Conservation (phyloP, 805 yeast genomes). For the Wickerhamiella alocasiicola region DNA sequence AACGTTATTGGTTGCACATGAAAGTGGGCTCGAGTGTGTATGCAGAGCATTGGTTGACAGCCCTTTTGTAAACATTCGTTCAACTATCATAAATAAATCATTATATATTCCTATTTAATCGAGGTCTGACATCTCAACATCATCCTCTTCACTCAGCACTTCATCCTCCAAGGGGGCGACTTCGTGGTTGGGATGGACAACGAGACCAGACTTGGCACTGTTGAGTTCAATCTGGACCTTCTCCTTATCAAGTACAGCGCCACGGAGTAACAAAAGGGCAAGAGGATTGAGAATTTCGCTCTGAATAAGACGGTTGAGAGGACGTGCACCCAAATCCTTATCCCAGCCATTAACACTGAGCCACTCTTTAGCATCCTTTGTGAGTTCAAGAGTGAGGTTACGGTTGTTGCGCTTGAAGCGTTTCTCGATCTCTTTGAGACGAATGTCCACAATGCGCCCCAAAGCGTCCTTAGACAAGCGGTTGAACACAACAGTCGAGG, state of each 20-base stretch:
- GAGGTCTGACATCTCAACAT: slow-evolving; percentile 23
- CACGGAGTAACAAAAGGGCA: slow-evolving; percentile 79
- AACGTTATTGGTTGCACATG: too few species aligned
- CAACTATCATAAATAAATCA: too few species aligned
- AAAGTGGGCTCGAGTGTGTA: too few species aligned
- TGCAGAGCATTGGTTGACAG: too few species aligned
- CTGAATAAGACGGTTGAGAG: slow-evolving; percentile 79
- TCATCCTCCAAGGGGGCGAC: slow-evolving; percentile 39
- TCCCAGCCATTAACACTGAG: slow-evolving; percentile 81
- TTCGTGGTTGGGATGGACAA: slow-evolving; percentile 79
- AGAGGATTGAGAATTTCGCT: slow-evolving; percentile 72
- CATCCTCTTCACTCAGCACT: slow-evolving; percentile 23
- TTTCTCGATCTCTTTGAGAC: slow-evolving; percentile 72
- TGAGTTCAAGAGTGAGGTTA: slow-evolving; percentile 57
- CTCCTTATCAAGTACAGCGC: slow-evolving; percentile 82
- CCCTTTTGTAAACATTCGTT: too few species aligned
- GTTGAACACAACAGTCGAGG: slow-evolving; percentile 87
- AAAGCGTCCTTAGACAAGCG: slow-evolving; percentile 84
- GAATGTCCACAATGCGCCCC: slow-evolving; percentile 76
- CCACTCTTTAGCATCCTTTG: slow-evolving; percentile 66
- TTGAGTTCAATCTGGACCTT: slow-evolving; percentile 48
- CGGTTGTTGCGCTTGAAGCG: slow-evolving; percentile 80
- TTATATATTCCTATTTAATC: slow-evolving; percentile 28
- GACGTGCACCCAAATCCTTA: slow-evolving; percentile 91
- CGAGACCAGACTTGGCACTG: slow-evolving; percentile 46